Evolutionary conservation across 345 rosid genomes (phyloP), one percentile per base, ranked within the genome.

Genomic region (Moringa oleifera): DNA sequence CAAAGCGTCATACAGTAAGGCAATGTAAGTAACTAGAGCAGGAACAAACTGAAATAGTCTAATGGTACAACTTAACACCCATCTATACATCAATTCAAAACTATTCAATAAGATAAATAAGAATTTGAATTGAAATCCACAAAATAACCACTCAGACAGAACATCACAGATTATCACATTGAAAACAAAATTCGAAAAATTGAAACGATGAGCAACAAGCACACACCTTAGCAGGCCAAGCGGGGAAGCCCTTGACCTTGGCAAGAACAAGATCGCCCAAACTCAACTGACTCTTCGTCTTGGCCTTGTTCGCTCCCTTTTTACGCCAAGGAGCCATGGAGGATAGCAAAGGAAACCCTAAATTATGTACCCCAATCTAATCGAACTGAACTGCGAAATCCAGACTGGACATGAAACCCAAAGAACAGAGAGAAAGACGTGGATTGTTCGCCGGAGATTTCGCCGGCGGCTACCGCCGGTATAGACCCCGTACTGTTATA

Each of bases 181-280:
- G 17, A 6, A 47, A 12, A 41, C 17, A 25, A 18, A 16, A 58
- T 51, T 2, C 47, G 37, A 22, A 31, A 52, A 63, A 41, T 20
- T 9, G 25, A 68, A 1, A 52, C 23, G 18, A 22, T 17, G 41
- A 50, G 25, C 7, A 12, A 51, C n/a, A 51, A 54, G 65, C 6
- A 58, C 71, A 46, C 31, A 93, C 99, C 96, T 88, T 86, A 67
- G 99, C 99, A 72, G 99, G 99, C 99, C 99, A 93, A 71, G 79
- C 65, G 65, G 97, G 99, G 67, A 81, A 87, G 24, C 99, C 99
- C 86, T 94, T 94, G 73, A 90, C 96, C 77, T 82, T 94, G 57
- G 99, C 99, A 51, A 94, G 91, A 55, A 94, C 97, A 28, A 94
- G 95, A 87, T 90, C 97, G 70, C 99, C 99, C 67, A 88, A 61